Base-by-base conservation (phyloP, 1,139 yeast genomes). In the Nakaseomyces nivariensis region DNA sequence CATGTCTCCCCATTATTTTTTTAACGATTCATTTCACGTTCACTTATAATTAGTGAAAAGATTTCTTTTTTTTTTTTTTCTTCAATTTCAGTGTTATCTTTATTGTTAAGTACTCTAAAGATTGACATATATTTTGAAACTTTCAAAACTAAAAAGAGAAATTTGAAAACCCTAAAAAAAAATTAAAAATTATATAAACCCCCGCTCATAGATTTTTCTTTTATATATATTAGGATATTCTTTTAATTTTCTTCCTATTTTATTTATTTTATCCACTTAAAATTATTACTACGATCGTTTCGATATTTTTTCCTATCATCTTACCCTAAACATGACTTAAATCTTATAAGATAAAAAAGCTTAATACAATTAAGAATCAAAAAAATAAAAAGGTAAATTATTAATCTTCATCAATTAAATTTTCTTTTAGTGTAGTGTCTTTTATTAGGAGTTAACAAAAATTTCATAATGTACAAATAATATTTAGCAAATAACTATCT, bases 121-220 rank as follows among this genome's bases (percentile, higher is more conserved):
- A 17, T 17, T 17, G 22, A 17, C 3, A 17, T 17, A 1, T 17
- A 17, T 17, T 17, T 17, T 17, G 22, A 29, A 29, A 29, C 9
- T 29, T 9, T 2, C 2, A 3, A 29, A 9, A 29, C 3, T 29
- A 29, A 29, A 7, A 29, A 29, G 9, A 29, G 31, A 29, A 17
- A 17, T 17, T 29, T 9, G 9, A 9, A 29, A 29, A 29, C 9
- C 2, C 6, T 7, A 29, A 29, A 37, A 17, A 13, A 37, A 37
- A 37, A 37, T 17, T n/a, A 37, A 37, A 37, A 6, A 17, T 37
- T 5, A 37, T 17, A 38, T 9, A 5, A 25, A 38, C 29, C 27
- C 31, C 42, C 42, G 42, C 42, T 38, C 42, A 38, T 38, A 38
- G 42, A 38, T 38, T 38, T 38, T 38, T 38, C 31, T 38, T 25